Conservation (phyloP, 805 yeast species). For the Ogataea thermomethanolica region DNA sequence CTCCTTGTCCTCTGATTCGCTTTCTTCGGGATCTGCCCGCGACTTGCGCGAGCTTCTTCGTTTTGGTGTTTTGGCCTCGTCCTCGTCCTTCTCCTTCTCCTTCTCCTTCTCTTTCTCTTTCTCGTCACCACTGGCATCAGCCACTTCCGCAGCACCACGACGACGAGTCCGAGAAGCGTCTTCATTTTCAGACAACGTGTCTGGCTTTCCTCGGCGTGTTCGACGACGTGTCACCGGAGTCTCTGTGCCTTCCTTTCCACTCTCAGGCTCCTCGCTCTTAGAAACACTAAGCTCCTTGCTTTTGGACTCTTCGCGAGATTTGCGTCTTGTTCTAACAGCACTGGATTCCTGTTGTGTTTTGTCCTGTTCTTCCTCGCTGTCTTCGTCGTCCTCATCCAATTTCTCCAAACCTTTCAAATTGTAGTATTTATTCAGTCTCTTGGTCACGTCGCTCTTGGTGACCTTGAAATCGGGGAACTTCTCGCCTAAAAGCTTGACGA, state of each 20-base stretch:
- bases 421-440: conserved; percentile 24
- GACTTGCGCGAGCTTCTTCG: conserved; percentile 1
- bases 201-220: conserved; percentile 2
- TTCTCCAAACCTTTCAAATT: conserved; percentile 27
- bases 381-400: conserved; percentile 18
- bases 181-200: conserved; percentile 1
- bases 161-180: conserved; percentile 2
- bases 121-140: conserved; percentile 4
- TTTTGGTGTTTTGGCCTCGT: conserved; percentile 2
- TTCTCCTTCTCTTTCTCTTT: conserved; percentile 6
- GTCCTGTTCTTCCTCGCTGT: conserved; percentile 2
- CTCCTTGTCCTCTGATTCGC: conserved; percentile 7
- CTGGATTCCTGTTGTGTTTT: conserved; percentile 5
- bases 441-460: conserved; percentile 15
- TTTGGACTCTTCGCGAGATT: conserved; percentile 5
- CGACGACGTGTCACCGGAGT: conserved; percentile 7
- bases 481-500: conserved; percentile 19
- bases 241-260: conserved; percentile 5
- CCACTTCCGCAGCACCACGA: conserved; percentile 1
- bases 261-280: conserved; percentile 6
- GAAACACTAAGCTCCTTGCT: neutral
- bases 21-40: conserved; percentile 3
- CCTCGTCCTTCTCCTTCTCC: conserved; percentile 8
- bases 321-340: conserved; percentile 13
- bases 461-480: conserved; percentile 18